phyloP scores from a whole-genome alignment of 2,329 filamentous ascomycete genomes.

The Metarhizium brunneum region DNA sequence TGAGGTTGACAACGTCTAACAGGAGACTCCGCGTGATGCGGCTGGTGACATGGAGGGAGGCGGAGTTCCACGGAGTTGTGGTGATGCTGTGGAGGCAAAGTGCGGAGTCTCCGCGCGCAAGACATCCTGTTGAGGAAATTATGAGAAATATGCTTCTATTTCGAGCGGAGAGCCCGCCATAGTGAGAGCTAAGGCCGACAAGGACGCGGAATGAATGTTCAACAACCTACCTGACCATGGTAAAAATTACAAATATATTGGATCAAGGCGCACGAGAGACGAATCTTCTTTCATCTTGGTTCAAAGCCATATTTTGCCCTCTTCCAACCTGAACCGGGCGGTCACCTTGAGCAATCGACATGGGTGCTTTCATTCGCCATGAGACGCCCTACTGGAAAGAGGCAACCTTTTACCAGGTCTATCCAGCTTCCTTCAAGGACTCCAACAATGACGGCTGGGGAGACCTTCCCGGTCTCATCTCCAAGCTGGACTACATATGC shows the following conservation, averaged over 20 bases:
- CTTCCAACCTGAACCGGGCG: background rate
- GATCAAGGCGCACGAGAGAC: background rate
- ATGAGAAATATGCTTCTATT: no score
- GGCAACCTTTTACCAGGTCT: conserved; percentile 41
- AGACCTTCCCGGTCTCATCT: conserved; percentile 55
- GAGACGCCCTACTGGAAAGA: conserved; percentile 36
- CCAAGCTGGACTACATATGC: conserved; percentile 54
- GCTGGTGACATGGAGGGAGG: background rate
- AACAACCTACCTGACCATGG: no score
- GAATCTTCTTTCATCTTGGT: background rate
- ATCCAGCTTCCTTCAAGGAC: conserved; percentile 50
- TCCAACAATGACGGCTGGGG: conserved; percentile 54
- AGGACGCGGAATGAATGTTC: no score
- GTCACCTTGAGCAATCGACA: background rate
- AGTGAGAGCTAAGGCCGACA: no score
- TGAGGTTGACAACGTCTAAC: no score
- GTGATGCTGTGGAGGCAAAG: no score
- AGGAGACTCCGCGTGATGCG: no score
- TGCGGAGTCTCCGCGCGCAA: no score
- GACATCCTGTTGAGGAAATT: no score
- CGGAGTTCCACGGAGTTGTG: background rate
- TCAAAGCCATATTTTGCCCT: background rate
- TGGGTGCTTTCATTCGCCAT: background rate
- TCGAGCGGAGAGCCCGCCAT: no score
- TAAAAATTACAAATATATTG: background rate